Conservation (phyloP, 2,329 filamentous ascomycete species). For the Pestalotiopsis sp. region DNA sequence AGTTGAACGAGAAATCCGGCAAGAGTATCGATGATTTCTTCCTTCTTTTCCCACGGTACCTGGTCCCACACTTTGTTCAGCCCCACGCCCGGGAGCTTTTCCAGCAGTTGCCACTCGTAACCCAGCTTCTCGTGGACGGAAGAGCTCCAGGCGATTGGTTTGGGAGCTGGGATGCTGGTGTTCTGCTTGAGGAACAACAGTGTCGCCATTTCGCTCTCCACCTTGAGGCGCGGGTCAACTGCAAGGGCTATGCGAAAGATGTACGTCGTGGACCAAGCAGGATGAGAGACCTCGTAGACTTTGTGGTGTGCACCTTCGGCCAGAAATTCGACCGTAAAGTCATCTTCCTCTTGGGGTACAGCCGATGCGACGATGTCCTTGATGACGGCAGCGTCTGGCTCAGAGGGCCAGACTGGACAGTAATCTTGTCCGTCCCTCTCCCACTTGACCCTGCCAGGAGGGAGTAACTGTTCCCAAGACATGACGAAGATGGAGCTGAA, state of each 20-base stretch:
- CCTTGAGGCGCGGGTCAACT: conserved; percentile 7
- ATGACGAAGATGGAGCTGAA: not conserved
- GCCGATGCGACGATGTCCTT: not conserved
- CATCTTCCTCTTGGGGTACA: not conserved
- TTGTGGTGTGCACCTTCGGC: conserved; percentile 5
- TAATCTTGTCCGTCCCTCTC: not conserved
- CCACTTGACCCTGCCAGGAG: conserved; percentile 1
- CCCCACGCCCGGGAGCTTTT: conserved; percentile 6
- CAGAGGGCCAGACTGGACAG: conserved; percentile 7
- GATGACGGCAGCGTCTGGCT: conserved; percentile 7
- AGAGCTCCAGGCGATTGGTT: conserved; percentile 9
- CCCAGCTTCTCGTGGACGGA: not conserved
- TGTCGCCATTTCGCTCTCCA: conserved; percentile 11
- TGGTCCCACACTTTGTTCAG: not conserved
- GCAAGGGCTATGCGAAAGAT: conserved; percentile 9
- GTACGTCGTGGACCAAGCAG: not conserved
- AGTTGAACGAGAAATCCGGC: conserved; percentile 5
- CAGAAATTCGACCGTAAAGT: not conserved
- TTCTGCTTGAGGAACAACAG: not conserved
- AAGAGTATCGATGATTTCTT: not conserved
- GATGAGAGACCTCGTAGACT: conserved; percentile 3
- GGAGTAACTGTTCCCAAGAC: not conserved
- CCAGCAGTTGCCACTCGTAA: conserved; percentile 6
- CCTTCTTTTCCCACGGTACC: conserved; percentile 5
- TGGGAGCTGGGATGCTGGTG: conserved; percentile 5